Base-by-base conservation (phyloP, 495 filamentous ascomycete species). In the Aspergillus ellipticus region DNA sequence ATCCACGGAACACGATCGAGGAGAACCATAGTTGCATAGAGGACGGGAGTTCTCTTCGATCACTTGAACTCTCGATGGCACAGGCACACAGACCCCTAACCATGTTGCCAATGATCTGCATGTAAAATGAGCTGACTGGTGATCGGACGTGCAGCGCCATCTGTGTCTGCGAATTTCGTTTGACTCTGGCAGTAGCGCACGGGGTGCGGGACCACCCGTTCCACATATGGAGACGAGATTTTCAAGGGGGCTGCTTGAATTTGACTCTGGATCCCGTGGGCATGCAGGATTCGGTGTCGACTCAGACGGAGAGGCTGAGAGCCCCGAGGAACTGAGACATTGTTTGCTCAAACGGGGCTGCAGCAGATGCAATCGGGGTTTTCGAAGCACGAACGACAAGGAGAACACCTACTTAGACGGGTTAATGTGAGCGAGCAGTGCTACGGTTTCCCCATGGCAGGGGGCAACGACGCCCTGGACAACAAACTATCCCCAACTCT, bases 191-290 rank as follows among this genome's bases (percentile, higher is more conserved):
- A 28, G 45, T 17, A 48, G 45, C 28, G 45, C 45, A 48, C 45
- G 45, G 24, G 45, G 45, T 6, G 45, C 45, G 45, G 45, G 45
- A 48, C 45, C 45, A 29, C 45, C 45, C 45, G 45, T 48, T 21
- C 45, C 45, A 48, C 45, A 28, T n/a, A 48, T 48, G 45, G 45
- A 48, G 45, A 28, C 45, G 45, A 16, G 45, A 48, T 48, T 48
- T 48, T 48, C 45, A 48, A 48, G 45, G 45, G 43, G 45, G 21
- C 13, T 28, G 6, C 24, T 5, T 47, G 28, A 48, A 28, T 6
- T n/a, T 28, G 9, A 48, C 22, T 22, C 35, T 4, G 35, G 35
- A n/a, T 13, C 35, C 35, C n/a, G 35, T n/a, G 35, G 35, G 35
- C 13, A 13, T 39, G 13, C 11, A 39, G 35, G 11, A n/a, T 39